Conservation (phyloP, 2,329 filamentous ascomycete species). For the Atkinsonella texensis region DNA sequence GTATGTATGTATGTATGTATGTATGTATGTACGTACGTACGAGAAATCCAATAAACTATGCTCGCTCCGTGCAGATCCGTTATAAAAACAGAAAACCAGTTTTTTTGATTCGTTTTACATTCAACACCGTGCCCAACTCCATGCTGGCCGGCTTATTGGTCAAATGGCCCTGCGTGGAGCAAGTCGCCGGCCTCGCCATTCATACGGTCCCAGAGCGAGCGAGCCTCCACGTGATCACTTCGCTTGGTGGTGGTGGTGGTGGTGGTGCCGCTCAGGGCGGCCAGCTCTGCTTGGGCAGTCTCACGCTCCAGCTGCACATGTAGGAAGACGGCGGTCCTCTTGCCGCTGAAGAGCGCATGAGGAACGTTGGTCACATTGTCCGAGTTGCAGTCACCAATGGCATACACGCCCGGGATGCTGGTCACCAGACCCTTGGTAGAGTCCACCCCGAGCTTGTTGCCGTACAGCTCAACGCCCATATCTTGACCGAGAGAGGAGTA, state of each 20-base stretch:
- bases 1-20: no score
- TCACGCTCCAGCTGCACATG: constrained; percentile 37
- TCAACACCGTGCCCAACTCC: not conserved
- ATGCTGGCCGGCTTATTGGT: not conserved
- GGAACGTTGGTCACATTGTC: constrained; percentile 49
- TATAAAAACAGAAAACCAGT: no score
- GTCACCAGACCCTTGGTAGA: constrained; percentile 32
- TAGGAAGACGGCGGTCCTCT: constrained; percentile 42
- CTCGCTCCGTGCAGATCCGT: no score
- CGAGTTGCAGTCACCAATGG: constrained; percentile 47
- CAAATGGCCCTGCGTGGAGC: constrained; percentile 27
- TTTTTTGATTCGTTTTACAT: not conserved
- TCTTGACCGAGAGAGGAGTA: constrained; percentile 32
- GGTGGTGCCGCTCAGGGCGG: constrained; percentile 8
- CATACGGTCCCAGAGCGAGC: constrained; percentile 33
- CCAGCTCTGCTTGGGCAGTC: constrained; percentile 22
- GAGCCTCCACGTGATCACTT: constrained; percentile 22
- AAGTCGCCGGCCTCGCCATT: constrained; percentile 31
- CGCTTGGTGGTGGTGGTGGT: constrained; percentile 11
- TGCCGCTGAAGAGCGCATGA: constrained; percentile 47
- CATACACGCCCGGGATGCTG: constrained; percentile 42
- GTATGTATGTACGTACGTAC: no score
- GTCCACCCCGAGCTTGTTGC: constrained; percentile 32
- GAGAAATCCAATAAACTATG: no score
- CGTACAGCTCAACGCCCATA: constrained; percentile 33